phyloP scores from a whole-genome alignment of 495 filamentous ascomycete genomes.

The Darksidea phi region DNA sequence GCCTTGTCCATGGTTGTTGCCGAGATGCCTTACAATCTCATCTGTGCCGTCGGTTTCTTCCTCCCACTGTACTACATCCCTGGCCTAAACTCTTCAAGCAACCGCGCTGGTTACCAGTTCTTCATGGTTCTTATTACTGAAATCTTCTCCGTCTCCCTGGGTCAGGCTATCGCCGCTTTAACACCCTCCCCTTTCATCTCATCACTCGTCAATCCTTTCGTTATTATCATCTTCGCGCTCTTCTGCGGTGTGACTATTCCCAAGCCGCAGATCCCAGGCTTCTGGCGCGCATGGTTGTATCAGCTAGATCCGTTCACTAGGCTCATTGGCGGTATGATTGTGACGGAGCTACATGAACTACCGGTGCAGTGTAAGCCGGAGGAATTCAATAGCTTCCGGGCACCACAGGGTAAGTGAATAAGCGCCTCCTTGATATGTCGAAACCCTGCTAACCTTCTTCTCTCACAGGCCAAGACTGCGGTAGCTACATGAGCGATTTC shows the following conservation, averaged over 20 bases:
- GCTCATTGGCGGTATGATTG: slow-evolving; percentile 74
- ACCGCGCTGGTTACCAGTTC: slow-evolving; percentile 76
- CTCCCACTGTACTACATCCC: slow-evolving; percentile 70
- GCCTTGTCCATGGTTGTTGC: slow-evolving; percentile 67
- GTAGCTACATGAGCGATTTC: slow-evolving; percentile 69
- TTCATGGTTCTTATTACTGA: slow-evolving; percentile 76
- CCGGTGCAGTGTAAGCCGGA: slow-evolving; percentile 55
- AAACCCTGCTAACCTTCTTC: no score
- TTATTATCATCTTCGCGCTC: slow-evolving; percentile 74
- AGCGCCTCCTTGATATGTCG: no score
- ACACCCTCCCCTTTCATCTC: slow-evolving; percentile 71
- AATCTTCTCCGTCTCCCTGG: slow-evolving; percentile 71
- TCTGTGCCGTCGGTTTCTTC: slow-evolving; percentile 74
- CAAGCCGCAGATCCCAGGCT: slow-evolving; percentile 67
- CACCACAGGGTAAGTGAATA: slow-evolving; percentile 49
- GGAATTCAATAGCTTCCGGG: slow-evolving; percentile 62
- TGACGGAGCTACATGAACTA: slow-evolving; percentile 68
- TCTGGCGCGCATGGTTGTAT: slow-evolving; percentile 81
- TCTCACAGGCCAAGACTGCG: slow-evolving; percentile 53
- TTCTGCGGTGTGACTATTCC: slow-evolving; percentile 86
- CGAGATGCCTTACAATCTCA: slow-evolving; percentile 71
- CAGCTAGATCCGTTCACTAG: slow-evolving; percentile 81
- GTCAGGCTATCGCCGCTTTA: slow-evolving; percentile 64
- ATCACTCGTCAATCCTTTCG: slow-evolving; percentile 70
- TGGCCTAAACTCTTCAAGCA: slow-evolving; percentile 51